Evolutionary conservation across 257 asterid species (phyloP).

Genomic region (Gynochthodes officinalis): DNA sequence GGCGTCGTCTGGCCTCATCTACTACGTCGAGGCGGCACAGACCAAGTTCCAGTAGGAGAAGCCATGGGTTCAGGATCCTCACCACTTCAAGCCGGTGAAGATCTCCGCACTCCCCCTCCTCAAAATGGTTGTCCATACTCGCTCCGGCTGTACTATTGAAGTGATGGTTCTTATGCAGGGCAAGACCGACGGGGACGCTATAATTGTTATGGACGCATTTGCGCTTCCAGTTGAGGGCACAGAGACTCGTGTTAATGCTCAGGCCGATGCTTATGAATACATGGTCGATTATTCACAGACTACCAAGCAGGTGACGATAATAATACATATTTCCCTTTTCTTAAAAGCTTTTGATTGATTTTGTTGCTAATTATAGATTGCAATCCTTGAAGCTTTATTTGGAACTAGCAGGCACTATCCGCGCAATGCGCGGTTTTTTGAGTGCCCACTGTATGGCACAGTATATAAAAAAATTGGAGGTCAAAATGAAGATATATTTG

Average conservation of each 20-base stretch:
- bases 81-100: constrained; percentile 94
- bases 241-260: constrained; percentile 99
- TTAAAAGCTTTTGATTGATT: not conserved
- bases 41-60: constrained; percentile 71
- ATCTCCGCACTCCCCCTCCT: constrained; percentile 93
- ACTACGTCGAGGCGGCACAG: constrained; percentile 82
- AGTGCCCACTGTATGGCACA: too few relatives aligned
- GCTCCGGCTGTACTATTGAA: constrained; percentile 97
- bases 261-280: constrained; percentile 96
- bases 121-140: constrained; percentile 98
- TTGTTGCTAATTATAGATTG: not conserved
- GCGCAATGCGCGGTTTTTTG: too few relatives aligned
- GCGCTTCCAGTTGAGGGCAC: constrained; percentile 99
- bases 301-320: constrained; percentile 62
- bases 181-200: constrained; percentile 89
- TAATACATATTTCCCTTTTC: too few relatives aligned
- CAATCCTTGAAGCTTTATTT: not conserved
- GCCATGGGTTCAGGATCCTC: constrained; percentile 91
- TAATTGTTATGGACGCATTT: constrained; percentile 97
- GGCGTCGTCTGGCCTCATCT: constrained; percentile 73
- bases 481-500: too few relatives aligned
- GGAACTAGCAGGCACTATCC: too few relatives aligned
- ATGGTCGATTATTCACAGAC: constrained; percentile 95
- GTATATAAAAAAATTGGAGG: too few relatives aligned
- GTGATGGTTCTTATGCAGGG: constrained; percentile 99